These are phyloP conservation scores for Lachancea cidri DNA, from an alignment of 805 yeast genomes.

Conservation along the genomic window DNA sequence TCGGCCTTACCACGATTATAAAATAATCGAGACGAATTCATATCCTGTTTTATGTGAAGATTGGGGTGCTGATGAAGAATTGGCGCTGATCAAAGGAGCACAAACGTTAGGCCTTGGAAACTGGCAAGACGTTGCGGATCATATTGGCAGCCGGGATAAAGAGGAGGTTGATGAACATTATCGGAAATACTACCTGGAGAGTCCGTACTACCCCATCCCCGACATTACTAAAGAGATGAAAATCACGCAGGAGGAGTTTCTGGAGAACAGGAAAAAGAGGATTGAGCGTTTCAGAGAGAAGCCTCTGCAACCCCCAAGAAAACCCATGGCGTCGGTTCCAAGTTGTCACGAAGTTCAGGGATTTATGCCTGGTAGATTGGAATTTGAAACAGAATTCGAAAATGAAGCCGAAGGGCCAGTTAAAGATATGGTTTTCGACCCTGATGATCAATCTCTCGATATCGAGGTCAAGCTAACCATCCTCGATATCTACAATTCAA, in stretches of 20 bases:
- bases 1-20: constrained; percentile 91
- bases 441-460: constrained; percentile 84
- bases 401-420: constrained; percentile 94
- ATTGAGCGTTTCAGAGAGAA: constrained; percentile 66
- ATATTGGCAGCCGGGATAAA: constrained; percentile 84
- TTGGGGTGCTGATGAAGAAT: constrained; percentile 99
- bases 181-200: constrained; percentile 59
- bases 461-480: constrained; percentile 85
- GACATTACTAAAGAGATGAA: constrained; percentile 69
- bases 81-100: constrained; percentile 82
- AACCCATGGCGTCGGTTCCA: constrained; percentile 90
- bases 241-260: constrained; percentile 63
- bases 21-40: constrained; percentile 88
- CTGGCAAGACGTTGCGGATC: constrained; percentile 98
- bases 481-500: constrained; percentile 81
- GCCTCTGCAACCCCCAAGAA: constrained; percentile 80
- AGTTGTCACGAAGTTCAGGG: constrained; percentile 96
- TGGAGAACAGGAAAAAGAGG: constrained; percentile 60
- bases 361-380: constrained; percentile 97
- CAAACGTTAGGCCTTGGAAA: constrained; percentile 90
- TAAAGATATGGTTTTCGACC: constrained; percentile 93
- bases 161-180: constrained; percentile 91
- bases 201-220: constrained; percentile 81
- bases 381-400: constrained; percentile 93
- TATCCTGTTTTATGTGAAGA: constrained; percentile 85